Base-by-base conservation (phyloP, 805 yeast genomes). In the Candida cerambycidarum region DNA sequence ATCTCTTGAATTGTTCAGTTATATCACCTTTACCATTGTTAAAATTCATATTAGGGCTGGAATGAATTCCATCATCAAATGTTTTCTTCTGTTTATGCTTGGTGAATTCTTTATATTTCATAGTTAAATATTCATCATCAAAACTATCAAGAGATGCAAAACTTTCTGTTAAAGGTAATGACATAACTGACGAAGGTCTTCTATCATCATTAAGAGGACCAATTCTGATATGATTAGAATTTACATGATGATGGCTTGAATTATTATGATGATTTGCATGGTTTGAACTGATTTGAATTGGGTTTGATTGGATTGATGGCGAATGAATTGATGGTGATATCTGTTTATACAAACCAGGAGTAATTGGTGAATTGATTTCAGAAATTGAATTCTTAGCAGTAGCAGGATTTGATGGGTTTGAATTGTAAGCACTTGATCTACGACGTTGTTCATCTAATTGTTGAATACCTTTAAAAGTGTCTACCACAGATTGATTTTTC, bases 81-180 rank as follows among this genome's bases (percentile, higher is more conserved):
- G 47, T 37, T 9, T 39, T 18, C 17, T 27, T 34, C n/a, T 32
- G 31, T 45, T 47, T 41, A 48, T 57, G 42, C 5, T 46, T 50
- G n/a, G 58, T 51, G 50, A 50, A 63, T 43, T 69, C 71, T 18
- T 62, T 60, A 44, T 67, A 67, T 46, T 65, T 65, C 43, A 57
- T 48, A 40, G 63, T 72, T 46, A 73, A 70, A 45, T 72, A 76
- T 40, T 79, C 84, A 50, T 79, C 75, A 55, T 82, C 81, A 45
- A 78, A 74, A 57, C 89, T 80, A 54, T 83, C 89, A 55, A 85
- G 64, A 0, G 90, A 84, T 1, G 92, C 92, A 68, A 83, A 84
- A 47, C 89, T 83, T 32, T 85, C 86, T 47, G 79, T 82, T 12
- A 82, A 67, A 0, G 88, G 88, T 30, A 84, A 65, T 19, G 82